Base-by-base conservation (phyloP, 148 eudicot genomes). In the Rhododendron henanense region DNA sequence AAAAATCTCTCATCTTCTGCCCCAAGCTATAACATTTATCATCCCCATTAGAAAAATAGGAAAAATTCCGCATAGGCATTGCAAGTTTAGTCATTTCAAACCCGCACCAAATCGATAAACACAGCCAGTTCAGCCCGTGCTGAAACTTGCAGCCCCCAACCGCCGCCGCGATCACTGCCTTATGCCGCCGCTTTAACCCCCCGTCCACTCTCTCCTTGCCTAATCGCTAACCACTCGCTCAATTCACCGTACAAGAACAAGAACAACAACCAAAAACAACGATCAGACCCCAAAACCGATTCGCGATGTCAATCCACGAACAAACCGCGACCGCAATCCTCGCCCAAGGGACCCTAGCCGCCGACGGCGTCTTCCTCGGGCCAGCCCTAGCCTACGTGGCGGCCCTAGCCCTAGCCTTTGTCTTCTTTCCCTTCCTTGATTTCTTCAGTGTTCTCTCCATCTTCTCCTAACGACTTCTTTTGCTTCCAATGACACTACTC, bases 311-410 rank as follows among this genome's bases (percentile, higher is more conserved):
- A n/a, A 86, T 92, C 2, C 89, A 90, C 84, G 94, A 96, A 81
- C 95, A 91, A 83, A 92, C 93, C 0, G 91, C 92, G 33, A 91
- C 91, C 53, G 95, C 95, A 14, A 81, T 90, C 3, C 83, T 93
- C 1, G 86, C 94, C 25, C 95, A 94, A 16, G 59, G 94, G 6
- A 91, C 91, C 10, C 69, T 92, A 23, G 94, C 93, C 8, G 96
- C 92, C 33, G 99, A 96, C 91, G 98, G 98, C 21, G 96, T 96
- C 2, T 84, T 93, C 2, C 87, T 94, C 78, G 98, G 99, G 63
- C 8, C 93, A 61, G 91, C 91, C 91, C 87, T 95, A 28, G 95
- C 96, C 13, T 95, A 90, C 87, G 89, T 92, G 4, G 96, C 97
- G 0, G 87, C 92, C 5, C 93, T 35, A 35, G 37, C 37, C 37